Conservation (phyloP, 257 asterid species). For the Jaltomata sinuosa region DNA sequence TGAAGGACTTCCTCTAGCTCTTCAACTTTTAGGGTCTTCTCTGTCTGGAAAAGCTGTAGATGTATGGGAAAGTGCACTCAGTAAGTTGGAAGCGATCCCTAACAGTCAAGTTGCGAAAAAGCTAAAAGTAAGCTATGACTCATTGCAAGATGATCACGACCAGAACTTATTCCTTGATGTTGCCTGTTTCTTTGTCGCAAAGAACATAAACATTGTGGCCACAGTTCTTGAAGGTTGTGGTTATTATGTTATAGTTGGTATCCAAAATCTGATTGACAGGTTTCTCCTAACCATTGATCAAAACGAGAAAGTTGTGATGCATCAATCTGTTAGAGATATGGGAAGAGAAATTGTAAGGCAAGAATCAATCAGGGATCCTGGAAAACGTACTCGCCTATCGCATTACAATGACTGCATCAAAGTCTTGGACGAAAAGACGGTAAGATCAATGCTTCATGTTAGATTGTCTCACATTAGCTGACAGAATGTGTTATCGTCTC, state of each 20-base stretch:
- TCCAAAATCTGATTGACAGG: constrained; percentile 1
- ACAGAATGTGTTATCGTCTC: too few species aligned
- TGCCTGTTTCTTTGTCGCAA: constrained; percentile 11
- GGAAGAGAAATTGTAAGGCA: constrained; percentile 7
- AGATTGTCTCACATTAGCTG: too few species aligned
- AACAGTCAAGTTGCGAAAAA: background rate
- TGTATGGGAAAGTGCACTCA: background rate
- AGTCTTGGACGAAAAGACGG: background rate
- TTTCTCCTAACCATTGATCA: background rate
- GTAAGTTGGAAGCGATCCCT: background rate
- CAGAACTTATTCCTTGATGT: background rate
- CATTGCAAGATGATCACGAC: constrained; percentile 7
- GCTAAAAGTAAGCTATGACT: background rate
- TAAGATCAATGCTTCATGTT: background rate
- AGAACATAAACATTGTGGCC: background rate
- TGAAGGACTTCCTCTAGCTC: constrained; percentile 9
- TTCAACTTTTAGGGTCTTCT: constrained; percentile 9
- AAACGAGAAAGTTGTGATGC: constrained; percentile 2
- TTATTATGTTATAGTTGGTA: constrained; percentile 1
- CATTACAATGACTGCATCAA: background rate
- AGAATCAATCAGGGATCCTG: constrained; percentile 3
- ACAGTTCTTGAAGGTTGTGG: constrained; percentile 3
- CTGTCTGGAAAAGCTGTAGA: background rate
- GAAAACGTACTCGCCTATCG: constrained; percentile 6
- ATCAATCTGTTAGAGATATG: constrained; percentile 6